Evolutionary conservation across 2,329 filamentous ascomycete genomes (phyloP), one percentile per base, ranked within the genome.

Genomic region (Phialophora chinensis): DNA sequence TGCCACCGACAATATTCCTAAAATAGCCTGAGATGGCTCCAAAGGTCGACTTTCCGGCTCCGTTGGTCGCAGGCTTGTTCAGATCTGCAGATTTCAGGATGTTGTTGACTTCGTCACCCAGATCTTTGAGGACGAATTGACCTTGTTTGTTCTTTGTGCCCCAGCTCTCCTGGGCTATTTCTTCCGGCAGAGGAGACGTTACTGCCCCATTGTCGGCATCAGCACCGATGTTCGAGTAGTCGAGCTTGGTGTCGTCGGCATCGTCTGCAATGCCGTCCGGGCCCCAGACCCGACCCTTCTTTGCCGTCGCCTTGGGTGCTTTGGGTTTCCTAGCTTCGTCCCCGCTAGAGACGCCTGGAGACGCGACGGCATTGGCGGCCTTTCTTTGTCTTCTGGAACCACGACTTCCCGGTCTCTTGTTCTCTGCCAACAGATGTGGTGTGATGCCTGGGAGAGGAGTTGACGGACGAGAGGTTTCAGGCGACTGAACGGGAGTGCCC

Each of bases 1-100:
- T 97, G 70, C 96, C 95, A 62, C 95, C 95, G 0, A 99, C 90
- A 47, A 99, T 90, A 76, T 97, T 98, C 71, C 92, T 88, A 83
- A 99, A 97, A 64, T 98, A 86, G 20, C 92, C 91, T 62, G 91
- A 89, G 69, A 98, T 91, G 14, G 91, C 91, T 75, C 88, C 92
- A 65, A 97, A 84, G 63, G 93, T 88, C 4, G 92, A 89, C 31
- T 90, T 91, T 17, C 83, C 81, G 20, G 85, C 81, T 11, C 80
- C 74, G 47, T 76, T 73, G 1, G 76, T 71, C 60, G 84, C 83
- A 1, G 82, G 74, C 57, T 85, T 84, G 72, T 88, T 88, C 10
- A 86, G 86, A 72, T 92, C 88, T n/a, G 92, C 92, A 25, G 89
- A 87, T 38, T 92, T 88, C 53, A 99, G 84, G 64, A 99, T 97